Conservation (phyloP, 805 yeast genomes). For the Candida silvicultrix region DNA sequence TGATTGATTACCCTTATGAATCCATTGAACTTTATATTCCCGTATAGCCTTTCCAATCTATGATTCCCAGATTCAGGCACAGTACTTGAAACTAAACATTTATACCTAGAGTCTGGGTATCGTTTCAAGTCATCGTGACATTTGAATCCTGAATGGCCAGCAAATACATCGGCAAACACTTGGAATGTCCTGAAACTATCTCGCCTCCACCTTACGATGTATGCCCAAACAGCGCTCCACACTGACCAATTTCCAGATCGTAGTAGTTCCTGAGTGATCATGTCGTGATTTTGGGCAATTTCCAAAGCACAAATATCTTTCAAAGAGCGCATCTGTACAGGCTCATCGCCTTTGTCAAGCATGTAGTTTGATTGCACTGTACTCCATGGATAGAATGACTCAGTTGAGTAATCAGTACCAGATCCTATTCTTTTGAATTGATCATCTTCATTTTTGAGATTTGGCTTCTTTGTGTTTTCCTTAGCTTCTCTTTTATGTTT, state of each 20-base stretch:
- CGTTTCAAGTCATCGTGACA: slow-evolving; percentile 11
- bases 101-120: slow-evolving; percentile 10
- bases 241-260: slow-evolving; percentile 16
- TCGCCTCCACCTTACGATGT: slow-evolving; percentile 20
- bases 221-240: slow-evolving; percentile 29
- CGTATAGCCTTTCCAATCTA: slow-evolving; percentile 28
- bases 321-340: slow-evolving; percentile 12
- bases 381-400: slow-evolving; percentile 15
- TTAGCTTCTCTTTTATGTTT: background rate
- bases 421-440: slow-evolving; percentile 16
- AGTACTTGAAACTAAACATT: slow-evolving; percentile 11
- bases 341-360: slow-evolving; percentile 5
- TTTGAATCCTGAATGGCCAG: background rate
- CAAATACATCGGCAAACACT: slow-evolving; percentile 22
- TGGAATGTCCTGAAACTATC: slow-evolving; percentile 26
- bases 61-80: slow-evolving; percentile 20
- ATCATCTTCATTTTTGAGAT: slow-evolving; percentile 5
- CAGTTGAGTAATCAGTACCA: slow-evolving; percentile 9
- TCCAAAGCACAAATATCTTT: slow-evolving; percentile 18
- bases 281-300: slow-evolving; percentile 20
- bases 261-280: slow-evolving; percentile 18
- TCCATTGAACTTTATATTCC: slow-evolving; percentile 16
- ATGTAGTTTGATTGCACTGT: slow-evolving; percentile 6
- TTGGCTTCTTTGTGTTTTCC: background rate
- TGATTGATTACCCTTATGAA: slow-evolving; percentile 7